These are phyloP conservation scores for Lathyrus sativus DNA, from an alignment of 306 rosid species.

Conservation along the genomic window DNA sequence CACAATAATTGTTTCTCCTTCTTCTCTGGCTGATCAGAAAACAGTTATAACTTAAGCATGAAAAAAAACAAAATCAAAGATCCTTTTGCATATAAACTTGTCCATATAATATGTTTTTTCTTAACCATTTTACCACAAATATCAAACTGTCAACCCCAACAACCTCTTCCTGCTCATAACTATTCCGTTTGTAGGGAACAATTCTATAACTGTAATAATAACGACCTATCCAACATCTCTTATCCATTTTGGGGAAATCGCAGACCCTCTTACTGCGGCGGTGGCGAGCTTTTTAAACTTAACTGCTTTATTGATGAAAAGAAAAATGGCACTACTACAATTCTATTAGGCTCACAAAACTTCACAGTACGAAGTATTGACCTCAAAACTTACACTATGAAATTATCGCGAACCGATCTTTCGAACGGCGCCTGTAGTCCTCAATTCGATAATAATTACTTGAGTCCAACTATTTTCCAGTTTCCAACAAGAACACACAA, in stretches of 20 bases:
- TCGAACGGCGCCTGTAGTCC: neutral
- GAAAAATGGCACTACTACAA: neutral
- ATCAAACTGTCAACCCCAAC: neutral
- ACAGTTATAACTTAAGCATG: neutral
- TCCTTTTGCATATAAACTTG: neutral
- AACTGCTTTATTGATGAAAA: neutral
- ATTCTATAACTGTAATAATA: neutral
- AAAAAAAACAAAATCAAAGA: neutral
- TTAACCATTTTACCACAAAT: neutral
- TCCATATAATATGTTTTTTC: neutral
- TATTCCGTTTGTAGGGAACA: neutral
- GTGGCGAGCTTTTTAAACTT: neutral
- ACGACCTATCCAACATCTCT: neutral
- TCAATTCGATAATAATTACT: neutral
- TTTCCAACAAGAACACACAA: neutral
- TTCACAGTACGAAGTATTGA: neutral
- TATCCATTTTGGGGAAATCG: constrained; percentile 10
- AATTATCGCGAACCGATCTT: constrained; percentile 1
- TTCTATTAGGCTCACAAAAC: neutral
- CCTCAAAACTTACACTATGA: neutral
- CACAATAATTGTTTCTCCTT: neutral
- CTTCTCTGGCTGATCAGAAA: neutral
- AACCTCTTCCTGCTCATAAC: neutral
- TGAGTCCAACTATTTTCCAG: constrained; percentile 1
- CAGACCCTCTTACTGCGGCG: neutral